These are phyloP conservation scores for Cyclotella sp. DNA, from an alignment of 108 stramenopile species.

Conservation along the genomic window DNA sequence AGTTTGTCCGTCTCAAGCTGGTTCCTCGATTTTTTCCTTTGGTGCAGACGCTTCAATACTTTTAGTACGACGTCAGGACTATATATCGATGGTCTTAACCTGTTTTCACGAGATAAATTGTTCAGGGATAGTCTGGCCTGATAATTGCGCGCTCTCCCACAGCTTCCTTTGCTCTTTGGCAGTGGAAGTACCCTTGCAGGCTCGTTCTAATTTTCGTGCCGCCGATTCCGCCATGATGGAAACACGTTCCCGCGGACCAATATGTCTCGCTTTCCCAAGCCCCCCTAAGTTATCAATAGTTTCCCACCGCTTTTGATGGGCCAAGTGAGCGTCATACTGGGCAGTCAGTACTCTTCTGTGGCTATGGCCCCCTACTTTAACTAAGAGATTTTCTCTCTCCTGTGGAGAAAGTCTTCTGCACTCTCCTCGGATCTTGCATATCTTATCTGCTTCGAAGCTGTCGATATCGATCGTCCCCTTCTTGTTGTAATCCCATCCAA, in stretches of 20 bases:
- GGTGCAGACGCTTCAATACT: neutral
- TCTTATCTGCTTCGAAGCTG: conserved; percentile 37
- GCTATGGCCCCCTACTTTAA: conserved; percentile 30
- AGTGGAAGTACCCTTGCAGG: conserved; percentile 32
- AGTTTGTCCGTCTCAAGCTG: too few relatives aligned
- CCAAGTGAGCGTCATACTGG: conserved; percentile 33
- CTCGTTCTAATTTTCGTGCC: conserved; percentile 38
- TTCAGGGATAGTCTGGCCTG: neutral
- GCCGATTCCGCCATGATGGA: conserved; percentile 47
- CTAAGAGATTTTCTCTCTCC: conserved; percentile 34
- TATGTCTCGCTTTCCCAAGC: conserved; percentile 11
- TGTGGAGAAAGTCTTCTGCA: conserved; percentile 28
- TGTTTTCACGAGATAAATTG: neutral
- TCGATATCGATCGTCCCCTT: conserved; percentile 40
- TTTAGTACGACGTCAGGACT: too few relatives aligned
- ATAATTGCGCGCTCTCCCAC: conserved; percentile 35
- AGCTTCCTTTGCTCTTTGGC: conserved; percentile 31
- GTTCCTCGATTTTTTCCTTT: too few relatives aligned
- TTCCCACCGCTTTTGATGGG: conserved; percentile 27
- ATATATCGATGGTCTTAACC: neutral
- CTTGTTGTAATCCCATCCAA: conserved; percentile 68
- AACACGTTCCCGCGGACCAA: conserved; percentile 42
- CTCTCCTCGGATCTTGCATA: neutral
- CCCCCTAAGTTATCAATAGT: conserved; percentile 46
- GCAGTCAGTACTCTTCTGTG: conserved; percentile 34